Percentiles rank a stretch among this genome's conserved stretches.
These are phyloP conservation scores for Marasmius fiardii DNA, from an alignment of 1,284 basidiomycete species.

Conservation along the genomic window DNA sequence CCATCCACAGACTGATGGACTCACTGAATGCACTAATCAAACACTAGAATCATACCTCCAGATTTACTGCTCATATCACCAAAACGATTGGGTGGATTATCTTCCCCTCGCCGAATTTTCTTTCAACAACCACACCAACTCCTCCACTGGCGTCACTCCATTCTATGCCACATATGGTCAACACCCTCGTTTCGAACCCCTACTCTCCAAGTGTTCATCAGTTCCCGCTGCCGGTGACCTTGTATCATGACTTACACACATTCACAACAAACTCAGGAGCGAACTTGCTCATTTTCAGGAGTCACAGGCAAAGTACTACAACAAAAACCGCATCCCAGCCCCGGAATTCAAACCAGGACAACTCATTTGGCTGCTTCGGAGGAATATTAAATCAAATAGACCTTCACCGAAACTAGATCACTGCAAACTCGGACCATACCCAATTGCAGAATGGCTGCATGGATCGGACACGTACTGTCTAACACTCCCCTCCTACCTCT, in stretches of 20 bases:
- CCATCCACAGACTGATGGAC: constrained; percentile 42
- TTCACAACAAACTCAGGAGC: not conserved
- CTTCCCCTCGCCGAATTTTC: constrained; percentile 36
- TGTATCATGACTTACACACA: not conserved
- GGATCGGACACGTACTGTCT: not conserved
- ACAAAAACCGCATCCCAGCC: not conserved
- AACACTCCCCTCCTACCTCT: constrained; percentile 1
- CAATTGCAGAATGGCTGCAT: not conserved
- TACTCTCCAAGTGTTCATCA: not conserved
- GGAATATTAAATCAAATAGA: not conserved
- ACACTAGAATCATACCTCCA: constrained; percentile 9
- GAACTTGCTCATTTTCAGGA: not conserved
- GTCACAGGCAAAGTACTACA: not conserved
- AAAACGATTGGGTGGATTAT: constrained; percentile 32
- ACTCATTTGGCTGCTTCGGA: not conserved
- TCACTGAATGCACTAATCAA: constrained; percentile 41
- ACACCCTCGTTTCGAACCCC: constrained; percentile 2
- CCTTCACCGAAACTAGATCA: not conserved
- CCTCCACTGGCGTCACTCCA: not conserved
- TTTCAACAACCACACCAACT: constrained; percentile 30
- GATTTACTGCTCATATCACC: constrained; percentile 29
- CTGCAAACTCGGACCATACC: not conserved
- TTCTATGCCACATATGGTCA: constrained; percentile 7
- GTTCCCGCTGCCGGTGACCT: not conserved
- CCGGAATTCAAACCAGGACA: not conserved